phyloP scores from a whole-genome alignment of 2,329 filamentous ascomycete species.

The Xylariaceae sp. region DNA sequence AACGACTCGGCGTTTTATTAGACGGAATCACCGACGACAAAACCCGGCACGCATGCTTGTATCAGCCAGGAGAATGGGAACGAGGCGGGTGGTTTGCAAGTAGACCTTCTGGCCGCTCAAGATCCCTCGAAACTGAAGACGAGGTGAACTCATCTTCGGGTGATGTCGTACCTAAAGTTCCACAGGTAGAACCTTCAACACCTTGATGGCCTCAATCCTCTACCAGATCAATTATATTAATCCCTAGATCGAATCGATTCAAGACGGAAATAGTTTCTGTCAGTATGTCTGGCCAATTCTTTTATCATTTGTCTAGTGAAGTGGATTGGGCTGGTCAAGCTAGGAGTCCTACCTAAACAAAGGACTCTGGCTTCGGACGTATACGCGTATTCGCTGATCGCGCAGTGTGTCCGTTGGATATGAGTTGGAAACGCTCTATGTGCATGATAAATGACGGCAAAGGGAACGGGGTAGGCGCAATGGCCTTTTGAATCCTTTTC shows the following conservation, averaged over 20 bases:
- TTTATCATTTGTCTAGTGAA: background rate
- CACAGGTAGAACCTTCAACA: background rate
- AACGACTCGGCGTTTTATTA: slow-evolving; percentile 69
- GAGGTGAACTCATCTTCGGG: slow-evolving; percentile 4
- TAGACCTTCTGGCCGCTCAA: background rate
- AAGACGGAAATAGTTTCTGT: background rate
- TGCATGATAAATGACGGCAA: background rate
- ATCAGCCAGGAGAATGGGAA: slow-evolving; percentile 76
- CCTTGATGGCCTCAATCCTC: background rate
- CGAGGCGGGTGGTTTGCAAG: slow-evolving; percentile 79
- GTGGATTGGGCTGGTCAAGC: background rate
- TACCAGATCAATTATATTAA: background rate
- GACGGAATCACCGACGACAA: slow-evolving; percentile 66
- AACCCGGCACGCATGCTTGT: slow-evolving; percentile 64
- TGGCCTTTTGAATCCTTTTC: slow-evolving; percentile 1
- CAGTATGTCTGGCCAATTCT: background rate
- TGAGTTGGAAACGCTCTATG: background rate
- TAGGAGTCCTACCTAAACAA: background rate
- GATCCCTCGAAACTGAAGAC: slow-evolving; percentile 1
- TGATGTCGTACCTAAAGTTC: background rate
- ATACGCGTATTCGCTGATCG: background rate
- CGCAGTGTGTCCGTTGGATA: background rate
- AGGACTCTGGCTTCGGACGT: background rate
- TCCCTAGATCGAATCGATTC: background rate
- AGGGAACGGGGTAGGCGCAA: background rate